These are phyloP conservation scores for Coniochaeta hoffmannii DNA, from an alignment of 2,329 filamentous ascomycete genomes.

Conservation along the genomic window DNA sequence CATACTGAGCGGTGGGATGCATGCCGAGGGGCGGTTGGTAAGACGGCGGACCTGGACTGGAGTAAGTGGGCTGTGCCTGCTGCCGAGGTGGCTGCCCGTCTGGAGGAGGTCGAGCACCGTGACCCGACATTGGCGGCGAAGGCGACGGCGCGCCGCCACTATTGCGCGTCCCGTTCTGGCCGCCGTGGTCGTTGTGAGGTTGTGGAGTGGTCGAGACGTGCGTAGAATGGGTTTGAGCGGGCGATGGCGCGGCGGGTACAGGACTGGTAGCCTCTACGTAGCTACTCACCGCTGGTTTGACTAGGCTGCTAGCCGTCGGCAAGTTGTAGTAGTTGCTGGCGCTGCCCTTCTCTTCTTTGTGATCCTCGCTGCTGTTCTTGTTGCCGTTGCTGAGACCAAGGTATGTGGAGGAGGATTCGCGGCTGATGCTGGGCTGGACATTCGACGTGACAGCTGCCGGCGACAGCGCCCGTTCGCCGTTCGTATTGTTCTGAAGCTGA, in stretches of 20 bases:
- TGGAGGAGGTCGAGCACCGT: slow-evolving; percentile 14
- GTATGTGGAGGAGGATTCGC: slow-evolving; percentile 8
- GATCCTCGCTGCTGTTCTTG: slow-evolving; percentile 10
- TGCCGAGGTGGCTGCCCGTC: slow-evolving; percentile 14
- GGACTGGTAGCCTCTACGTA: neutral
- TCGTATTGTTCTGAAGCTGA: slow-evolving; percentile 4
- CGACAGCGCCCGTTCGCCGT: neutral
- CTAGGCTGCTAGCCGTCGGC: neutral
- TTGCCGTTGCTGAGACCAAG: slow-evolving; percentile 7
- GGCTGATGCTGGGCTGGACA: slow-evolving; percentile 3
- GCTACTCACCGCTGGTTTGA: neutral
- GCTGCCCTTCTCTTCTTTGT: slow-evolving; percentile 7
- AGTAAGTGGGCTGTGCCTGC: slow-evolving; percentile 14
- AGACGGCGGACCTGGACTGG: slow-evolving; percentile 9
- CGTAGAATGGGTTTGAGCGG: neutral
- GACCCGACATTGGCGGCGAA: slow-evolving; percentile 17
- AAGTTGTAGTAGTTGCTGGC: slow-evolving; percentile 11
- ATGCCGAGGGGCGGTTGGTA: slow-evolving; percentile 15
- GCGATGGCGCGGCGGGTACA: neutral
- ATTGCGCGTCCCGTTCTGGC: slow-evolving; percentile 14
- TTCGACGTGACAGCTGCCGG: neutral
- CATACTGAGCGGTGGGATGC: slow-evolving; percentile 12
- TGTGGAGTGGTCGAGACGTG: neutral
- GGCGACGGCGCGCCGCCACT: slow-evolving; percentile 12
- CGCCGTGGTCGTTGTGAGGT: neutral